Evolutionary conservation across 1,284 basidiomycete species (phyloP).

Genomic region (Austroboletus rostrupii): DNA sequence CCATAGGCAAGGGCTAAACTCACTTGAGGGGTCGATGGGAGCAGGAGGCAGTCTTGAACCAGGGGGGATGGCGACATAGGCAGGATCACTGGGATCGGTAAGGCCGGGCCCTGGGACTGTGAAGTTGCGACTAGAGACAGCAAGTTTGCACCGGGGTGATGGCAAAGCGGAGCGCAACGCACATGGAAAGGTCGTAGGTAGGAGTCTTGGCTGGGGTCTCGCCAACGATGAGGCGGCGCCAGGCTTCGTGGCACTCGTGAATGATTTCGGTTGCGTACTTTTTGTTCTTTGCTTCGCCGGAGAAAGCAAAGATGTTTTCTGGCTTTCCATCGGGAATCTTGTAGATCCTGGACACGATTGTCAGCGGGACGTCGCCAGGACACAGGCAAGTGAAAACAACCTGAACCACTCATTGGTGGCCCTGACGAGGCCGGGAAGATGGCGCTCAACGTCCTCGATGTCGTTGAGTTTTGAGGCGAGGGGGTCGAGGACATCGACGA

Average conservation of each 20-base stretch:
- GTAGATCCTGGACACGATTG: slow-evolving; percentile 70
- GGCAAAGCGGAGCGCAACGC: slow-evolving; percentile 31
- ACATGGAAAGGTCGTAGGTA: slow-evolving; percentile 79
- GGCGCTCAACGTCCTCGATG: slow-evolving; percentile 98
- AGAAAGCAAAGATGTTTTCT: slow-evolving; percentile 99
- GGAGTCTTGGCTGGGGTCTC: slow-evolving; percentile 72
- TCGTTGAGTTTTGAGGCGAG: slow-evolving; percentile 97
- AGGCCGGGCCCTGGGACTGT: slow-evolving; percentile 73
- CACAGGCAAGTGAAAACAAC: slow-evolving; percentile 36
- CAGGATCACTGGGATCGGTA: slow-evolving; percentile 59
- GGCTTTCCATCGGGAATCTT: slow-evolving; percentile 99
- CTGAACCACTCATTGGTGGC: slow-evolving; percentile 98
- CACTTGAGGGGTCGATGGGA: slow-evolving; percentile 85
- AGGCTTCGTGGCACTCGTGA: slow-evolving; percentile 98
- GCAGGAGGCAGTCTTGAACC: slow-evolving; percentile 82
- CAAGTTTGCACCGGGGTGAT: slow-evolving; percentile 2
- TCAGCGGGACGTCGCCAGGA: slow-evolving; percentile 1
- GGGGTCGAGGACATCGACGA: slow-evolving; percentile 95
- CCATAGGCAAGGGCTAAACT: slow-evolving; percentile 28
- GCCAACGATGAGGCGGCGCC: slow-evolving; percentile 90
- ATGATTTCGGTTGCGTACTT: slow-evolving; percentile 99
- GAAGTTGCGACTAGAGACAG: slow-evolving; percentile 54
- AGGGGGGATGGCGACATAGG: slow-evolving; percentile 66
- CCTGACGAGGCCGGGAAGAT: slow-evolving; percentile 93
- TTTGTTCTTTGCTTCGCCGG: slow-evolving; percentile 99